phyloP scores from a whole-genome alignment of 345 rosid species.

The Excoecaria cochinchinensis region DNA sequence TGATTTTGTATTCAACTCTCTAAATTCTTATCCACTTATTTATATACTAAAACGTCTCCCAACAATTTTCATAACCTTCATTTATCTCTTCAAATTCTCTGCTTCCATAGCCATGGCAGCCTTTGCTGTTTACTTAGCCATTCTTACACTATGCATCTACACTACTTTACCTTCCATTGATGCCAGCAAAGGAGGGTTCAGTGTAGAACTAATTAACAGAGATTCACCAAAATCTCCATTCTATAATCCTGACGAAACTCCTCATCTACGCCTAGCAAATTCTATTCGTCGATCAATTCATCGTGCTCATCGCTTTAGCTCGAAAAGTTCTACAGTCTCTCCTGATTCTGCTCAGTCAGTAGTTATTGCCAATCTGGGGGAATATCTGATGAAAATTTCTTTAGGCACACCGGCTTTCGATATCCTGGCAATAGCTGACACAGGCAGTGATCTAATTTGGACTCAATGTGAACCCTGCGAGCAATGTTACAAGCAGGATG shows the following conservation, averaged over 20 bases:
- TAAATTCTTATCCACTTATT: neutral
- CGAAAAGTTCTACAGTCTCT: neutral
- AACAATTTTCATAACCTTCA: neutral
- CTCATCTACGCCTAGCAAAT: neutral
- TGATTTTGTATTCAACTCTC: too few relatives aligned
- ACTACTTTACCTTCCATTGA: neutral
- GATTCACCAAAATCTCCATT: slow-evolving; percentile 38
- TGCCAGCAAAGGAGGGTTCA: slow-evolving; percentile 21
- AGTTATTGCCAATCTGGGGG: neutral
- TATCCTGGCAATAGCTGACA: slow-evolving; percentile 19
- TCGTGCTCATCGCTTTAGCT: slow-evolving; percentile 13
- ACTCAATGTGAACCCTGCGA: slow-evolving; percentile 22
- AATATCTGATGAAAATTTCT: slow-evolving; percentile 20
- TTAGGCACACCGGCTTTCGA: slow-evolving; percentile 25
- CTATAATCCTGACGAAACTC: slow-evolving; percentile 12
- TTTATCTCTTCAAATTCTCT: neutral
- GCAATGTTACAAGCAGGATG: slow-evolving; percentile 12
- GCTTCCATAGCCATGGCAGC: neutral
- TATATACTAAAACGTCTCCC: neutral
- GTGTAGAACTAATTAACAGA: slow-evolving; percentile 27
- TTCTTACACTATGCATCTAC: neutral
- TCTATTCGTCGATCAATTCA: slow-evolving; percentile 22
- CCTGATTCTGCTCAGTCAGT: slow-evolving; percentile 8
- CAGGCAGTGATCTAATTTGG: slow-evolving; percentile 31
- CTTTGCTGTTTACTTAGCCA: neutral